Conservation (phyloP, 1,284 basidiomycete species). For the Boletus semigastroideus region DNA sequence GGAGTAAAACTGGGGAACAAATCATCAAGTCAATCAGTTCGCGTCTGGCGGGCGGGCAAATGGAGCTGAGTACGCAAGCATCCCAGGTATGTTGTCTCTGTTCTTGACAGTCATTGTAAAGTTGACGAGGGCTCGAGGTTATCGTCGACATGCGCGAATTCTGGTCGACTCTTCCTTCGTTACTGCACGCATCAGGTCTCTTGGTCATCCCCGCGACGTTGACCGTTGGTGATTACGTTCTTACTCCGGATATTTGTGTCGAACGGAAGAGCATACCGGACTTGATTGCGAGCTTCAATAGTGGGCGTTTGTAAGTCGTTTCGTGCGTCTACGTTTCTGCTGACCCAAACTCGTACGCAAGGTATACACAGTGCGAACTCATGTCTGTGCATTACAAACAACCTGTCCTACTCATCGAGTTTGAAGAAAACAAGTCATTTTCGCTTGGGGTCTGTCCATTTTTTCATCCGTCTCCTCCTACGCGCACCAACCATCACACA, state of each 20-base stretch:
- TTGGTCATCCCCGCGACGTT: conserved; percentile 88
- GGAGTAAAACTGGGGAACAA: conserved; percentile 45
- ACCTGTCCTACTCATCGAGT: conserved; percentile 95
- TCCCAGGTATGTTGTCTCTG: conserved; percentile 54
- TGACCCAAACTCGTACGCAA: conserved; percentile 32
- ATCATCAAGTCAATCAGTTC: conserved; percentile 87
- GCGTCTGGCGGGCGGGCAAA: conserved; percentile 84
- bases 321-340: neutral
- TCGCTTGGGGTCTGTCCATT: conserved; percentile 69
- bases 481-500: conserved; percentile 1
- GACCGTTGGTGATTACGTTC: conserved; percentile 94
- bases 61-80: conserved; percentile 64
- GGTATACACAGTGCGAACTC: conserved; percentile 95
- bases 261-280: conserved; percentile 95
- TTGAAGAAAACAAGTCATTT: conserved; percentile 96
- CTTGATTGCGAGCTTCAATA: conserved; percentile 89
- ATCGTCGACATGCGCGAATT: conserved; percentile 98
- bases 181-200: conserved; percentile 84
- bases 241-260: conserved; percentile 94
- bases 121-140: conserved; percentile 50
- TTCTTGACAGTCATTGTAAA: neutral
- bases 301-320: conserved; percentile 80
- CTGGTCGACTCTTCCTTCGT: conserved; percentile 86
- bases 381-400: conserved; percentile 97
- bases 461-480: neutral